Evolutionary conservation across 345 rosid species (phyloP), one percentile per base, ranked within the genome.

Genomic region (Rubroshorea leprosula): DNA sequence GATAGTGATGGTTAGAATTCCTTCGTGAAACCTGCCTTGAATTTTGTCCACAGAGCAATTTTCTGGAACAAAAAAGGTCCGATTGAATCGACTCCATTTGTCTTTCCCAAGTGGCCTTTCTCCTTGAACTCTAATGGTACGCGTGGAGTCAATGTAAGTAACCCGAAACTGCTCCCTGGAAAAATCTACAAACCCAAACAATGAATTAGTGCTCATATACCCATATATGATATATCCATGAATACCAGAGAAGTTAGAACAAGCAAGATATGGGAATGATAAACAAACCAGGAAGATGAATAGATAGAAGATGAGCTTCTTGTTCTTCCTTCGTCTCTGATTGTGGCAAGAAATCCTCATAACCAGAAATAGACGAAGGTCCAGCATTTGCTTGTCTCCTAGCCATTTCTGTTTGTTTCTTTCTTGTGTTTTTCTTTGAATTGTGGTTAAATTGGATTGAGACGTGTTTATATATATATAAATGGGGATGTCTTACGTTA

Each of bases 151-250:
- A 22, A 70, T 58, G 49, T 61, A 78, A 1, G 76, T 68, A 18
- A 84, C 73, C 31, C 49, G 74, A 2, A 82, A 1, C 67, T 84
- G 87, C 50, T 84, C 81, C 75, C 59, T 82, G 12, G 23, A 2
- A 51, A 84, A 87, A 49, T 55, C 89, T 87, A 56, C 3, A 4
- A 35, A 35, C 7, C 7, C 7, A 8, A 35, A 35, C 7, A 35
- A 35, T n/a, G n/a, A n/a, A n/a, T n/a, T n/a, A n/a, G n/a, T n/a
- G n/a, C n/a, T n/a, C n/a, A n/a, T n/a, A n/a, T n/a, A n/a, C n/a
- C n/a, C n/a, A n/a, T n/a, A n/a, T n/a, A n/a, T n/a, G n/a, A n/a
- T n/a, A n/a, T n/a, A n/a, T n/a, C n/a, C n/a, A n/a, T n/a, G n/a
- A n/a, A n/a, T n/a, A n/a, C n/a, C n/a, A n/a, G 8, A 27, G 31